A percentile compares a stretch with the other conserved stretches of the same genome.
Conservation (phyloP, 2,329 filamentous ascomycete genomes). For the Graphiopsis chlorocephala region DNA sequence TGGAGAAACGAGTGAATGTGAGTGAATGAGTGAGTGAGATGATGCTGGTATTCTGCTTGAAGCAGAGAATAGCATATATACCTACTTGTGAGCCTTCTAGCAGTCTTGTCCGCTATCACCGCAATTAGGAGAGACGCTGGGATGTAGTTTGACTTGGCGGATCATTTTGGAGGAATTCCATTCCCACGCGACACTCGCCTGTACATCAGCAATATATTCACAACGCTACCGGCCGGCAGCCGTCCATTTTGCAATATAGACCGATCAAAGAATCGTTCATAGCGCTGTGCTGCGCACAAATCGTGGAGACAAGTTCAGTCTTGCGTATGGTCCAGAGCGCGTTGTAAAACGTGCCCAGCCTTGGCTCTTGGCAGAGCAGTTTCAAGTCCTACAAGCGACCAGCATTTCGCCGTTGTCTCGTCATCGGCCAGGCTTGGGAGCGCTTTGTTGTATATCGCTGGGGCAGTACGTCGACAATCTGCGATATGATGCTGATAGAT, state of each 20-base stretch:
- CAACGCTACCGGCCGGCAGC: background rate
- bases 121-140: background rate
- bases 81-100: background rate
- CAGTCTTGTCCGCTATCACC: background rate
- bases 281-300: background rate
- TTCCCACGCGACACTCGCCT: background rate
- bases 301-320: background rate
- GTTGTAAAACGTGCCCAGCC: slow-evolving; percentile 11
- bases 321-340: slow-evolving; percentile 2
- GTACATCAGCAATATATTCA: background rate
- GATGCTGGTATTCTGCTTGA: background rate
- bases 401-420: background rate
- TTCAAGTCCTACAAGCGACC: slow-evolving; percentile 11
- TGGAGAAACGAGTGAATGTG: slow-evolving; percentile 13
- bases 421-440: background rate
- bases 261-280: background rate
- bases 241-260: slow-evolving; percentile 4
- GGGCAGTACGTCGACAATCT: background rate
- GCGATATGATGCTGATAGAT: background rate
- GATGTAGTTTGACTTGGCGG: slow-evolving; percentile 2
- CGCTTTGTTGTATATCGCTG: background rate
- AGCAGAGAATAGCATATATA: slow-evolving; percentile 2
- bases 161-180: background rate
- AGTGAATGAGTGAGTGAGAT: slow-evolving; percentile 2
- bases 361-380: slow-evolving; percentile 8